Evolutionary conservation across 1,284 basidiomycete genomes (phyloP).

Genomic region (Neolentinus lepideus): DNA sequence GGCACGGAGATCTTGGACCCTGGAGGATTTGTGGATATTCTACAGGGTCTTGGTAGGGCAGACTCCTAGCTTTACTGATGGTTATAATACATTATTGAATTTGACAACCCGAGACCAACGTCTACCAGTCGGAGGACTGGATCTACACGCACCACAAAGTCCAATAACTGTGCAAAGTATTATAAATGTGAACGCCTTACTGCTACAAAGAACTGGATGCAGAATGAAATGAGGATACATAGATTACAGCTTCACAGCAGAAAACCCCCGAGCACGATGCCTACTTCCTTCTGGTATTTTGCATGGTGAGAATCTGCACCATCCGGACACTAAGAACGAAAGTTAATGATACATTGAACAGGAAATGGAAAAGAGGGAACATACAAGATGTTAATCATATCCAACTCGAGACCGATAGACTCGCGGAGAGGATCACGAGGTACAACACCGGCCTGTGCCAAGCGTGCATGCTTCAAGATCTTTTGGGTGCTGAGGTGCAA

Average conservation of each 20-base stretch:
- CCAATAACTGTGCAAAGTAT: too few species aligned
- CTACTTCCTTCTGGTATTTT: slow-evolving; percentile 42
- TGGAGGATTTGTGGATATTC: slow-evolving; percentile 68
- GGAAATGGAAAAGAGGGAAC: slow-evolving; percentile 15
- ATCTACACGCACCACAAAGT: too few species aligned
- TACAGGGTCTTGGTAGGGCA: slow-evolving; percentile 57
- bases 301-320: slow-evolving; percentile 76
- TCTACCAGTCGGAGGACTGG: too few species aligned
- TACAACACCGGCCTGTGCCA: slow-evolving; percentile 64
- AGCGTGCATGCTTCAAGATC: slow-evolving; percentile 71
- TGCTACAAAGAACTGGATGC: neutral
- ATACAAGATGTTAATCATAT: slow-evolving; percentile 85
- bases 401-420: slow-evolving; percentile 73
- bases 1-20: slow-evolving; percentile 95
- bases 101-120: neutral
- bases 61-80: neutral
- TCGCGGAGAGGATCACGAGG: slow-evolving; percentile 75
- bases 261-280: neutral
- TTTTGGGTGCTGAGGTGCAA: slow-evolving; percentile 60
- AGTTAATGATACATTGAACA: neutral
- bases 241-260: neutral
- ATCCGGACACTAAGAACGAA: slow-evolving; percentile 55
- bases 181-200: neutral
- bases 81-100: neutral
- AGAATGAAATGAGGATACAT: neutral